Evolutionary conservation across 805 yeast genomes (phyloP), one percentile per base, ranked within the genome.

Genomic region (Yarrowia yakushimensis): DNA sequence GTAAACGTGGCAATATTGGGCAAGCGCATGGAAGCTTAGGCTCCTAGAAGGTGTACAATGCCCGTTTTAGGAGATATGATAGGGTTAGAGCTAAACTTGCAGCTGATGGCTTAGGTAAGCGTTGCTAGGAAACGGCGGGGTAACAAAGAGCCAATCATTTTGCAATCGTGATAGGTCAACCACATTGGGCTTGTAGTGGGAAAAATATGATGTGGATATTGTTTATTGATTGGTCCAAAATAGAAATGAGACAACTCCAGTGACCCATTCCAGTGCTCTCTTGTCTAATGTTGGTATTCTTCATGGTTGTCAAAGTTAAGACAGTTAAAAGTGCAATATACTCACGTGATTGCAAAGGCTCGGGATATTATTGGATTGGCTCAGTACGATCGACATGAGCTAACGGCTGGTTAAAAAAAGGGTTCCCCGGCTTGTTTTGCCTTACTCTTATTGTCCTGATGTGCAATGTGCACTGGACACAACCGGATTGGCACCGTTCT

Each of bases 1-100:
- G 52, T 48, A 48, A 48, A 48, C 55, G 55, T 48, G 55, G 55
- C 55, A 31, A 48, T n/a, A 48, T 48, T 48, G 55, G 55, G 55
- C 55, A 48, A 48, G 55, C 55, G 55, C 55, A 48, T 48, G 55
- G 55, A 48, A 45, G 52, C 55, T 48, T 48, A 31, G 55, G 39
- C 39, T 48, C 23, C 20, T 30, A 45, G 30, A 36, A 45, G 52
- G 52, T 30, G 52, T 45, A 36, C 36, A 45, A 27, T 45, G 52
- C 52, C 52, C 52, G 52, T 30, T 45, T 45, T 45, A 18, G 52
- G 52, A 45, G 52, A 7, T 17, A 4, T 8, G 3, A 25, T 25
- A 42, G 46, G 46, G 31, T 42, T 42, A 7, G 13, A 1, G 13
- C 31, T 27, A 13, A 15, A 11, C 31, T 25, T 17, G 15, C 18